phyloP scores from a whole-genome alignment of 495 filamentous ascomycete species.

The Aspergillus avenaceus region DNA sequence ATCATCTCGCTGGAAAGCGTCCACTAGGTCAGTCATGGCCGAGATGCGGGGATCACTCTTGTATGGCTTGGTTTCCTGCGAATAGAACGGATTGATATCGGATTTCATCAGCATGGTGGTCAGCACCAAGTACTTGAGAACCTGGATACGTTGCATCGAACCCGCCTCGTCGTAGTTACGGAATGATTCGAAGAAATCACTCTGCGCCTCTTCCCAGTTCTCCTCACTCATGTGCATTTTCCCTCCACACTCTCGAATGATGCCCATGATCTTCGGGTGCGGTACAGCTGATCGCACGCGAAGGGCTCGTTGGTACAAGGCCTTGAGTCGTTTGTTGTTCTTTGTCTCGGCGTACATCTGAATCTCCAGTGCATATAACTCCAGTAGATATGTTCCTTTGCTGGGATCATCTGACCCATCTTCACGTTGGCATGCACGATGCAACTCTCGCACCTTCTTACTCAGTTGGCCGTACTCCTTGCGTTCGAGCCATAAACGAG shows the following conservation, averaged over 20 bases:
- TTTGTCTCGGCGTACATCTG: constrained; percentile 97
- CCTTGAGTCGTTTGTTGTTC: constrained; percentile 96
- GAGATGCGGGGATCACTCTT: constrained; percentile 91
- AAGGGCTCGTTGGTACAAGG: constrained; percentile 83
- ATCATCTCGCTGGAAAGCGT: constrained; percentile 94
- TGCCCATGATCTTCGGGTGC: constrained; percentile 97
- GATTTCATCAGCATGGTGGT: constrained; percentile 98
- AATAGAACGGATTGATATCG: constrained; percentile 99
- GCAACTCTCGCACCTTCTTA: constrained; percentile 82
- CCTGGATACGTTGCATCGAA: constrained; percentile 91
- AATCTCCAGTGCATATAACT: constrained; percentile 95
- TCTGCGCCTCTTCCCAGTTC: constrained; percentile 96
- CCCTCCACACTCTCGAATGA: constrained; percentile 96
- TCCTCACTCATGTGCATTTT: constrained; percentile 99
- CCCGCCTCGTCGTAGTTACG: constrained; percentile 98
- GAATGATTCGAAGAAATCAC: constrained; percentile 98
- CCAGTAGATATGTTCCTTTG: constrained; percentile 93
- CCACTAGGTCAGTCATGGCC: constrained; percentile 94
- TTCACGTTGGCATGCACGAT: constrained; percentile 81
- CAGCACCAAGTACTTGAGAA: constrained; percentile 93
- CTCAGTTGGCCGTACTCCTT: constrained; percentile 80
- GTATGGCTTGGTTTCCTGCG: constrained; percentile 99
- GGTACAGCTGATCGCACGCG: constrained; percentile 91
- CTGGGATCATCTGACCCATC: constrained; percentile 91
- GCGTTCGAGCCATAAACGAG: constrained; percentile 82